Percentiles rank a stretch among this genome's conserved stretches.
These are phyloP conservation scores for Helicocarpus griseus DNA, from an alignment of 2,329 filamentous ascomycete genomes.

Conservation along the genomic window DNA sequence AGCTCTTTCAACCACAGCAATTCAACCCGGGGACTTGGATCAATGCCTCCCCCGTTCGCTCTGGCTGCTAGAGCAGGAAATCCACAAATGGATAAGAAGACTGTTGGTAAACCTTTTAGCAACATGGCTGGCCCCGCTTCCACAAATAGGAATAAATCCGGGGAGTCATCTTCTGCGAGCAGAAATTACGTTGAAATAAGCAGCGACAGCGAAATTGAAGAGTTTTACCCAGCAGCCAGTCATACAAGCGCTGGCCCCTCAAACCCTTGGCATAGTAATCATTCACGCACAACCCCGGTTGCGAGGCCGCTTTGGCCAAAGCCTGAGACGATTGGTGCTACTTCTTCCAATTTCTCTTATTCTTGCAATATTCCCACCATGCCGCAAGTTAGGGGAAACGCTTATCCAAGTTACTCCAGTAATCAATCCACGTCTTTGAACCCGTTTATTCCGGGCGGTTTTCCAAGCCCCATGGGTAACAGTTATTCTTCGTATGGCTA, in stretches of 20 bases:
- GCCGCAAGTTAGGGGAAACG: not conserved
- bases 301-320: not conserved
- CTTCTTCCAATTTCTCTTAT: not conserved
- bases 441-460: not conserved
- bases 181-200: conserved; percentile 7
- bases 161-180: not conserved
- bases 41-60: not conserved
- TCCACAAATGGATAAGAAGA: not conserved
- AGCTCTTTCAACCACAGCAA: not conserved
- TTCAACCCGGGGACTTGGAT: not conserved
- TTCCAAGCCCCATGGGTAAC: not conserved
- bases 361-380: not conserved
- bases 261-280: not conserved
- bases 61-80: not conserved
- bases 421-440: not conserved
- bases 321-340: not conserved
- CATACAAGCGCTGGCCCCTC: not conserved
- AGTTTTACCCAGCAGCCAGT: not conserved
- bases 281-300: not conserved
- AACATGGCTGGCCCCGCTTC: not conserved
- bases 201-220: conserved; percentile 10
- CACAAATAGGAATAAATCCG: not conserved
- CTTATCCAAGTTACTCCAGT: not conserved
- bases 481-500: not conserved
- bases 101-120: not conserved